Evolutionary conservation across 768 basidiomycete genomes (phyloP).

Genomic region (Phanerodontia chrysosporium): DNA sequence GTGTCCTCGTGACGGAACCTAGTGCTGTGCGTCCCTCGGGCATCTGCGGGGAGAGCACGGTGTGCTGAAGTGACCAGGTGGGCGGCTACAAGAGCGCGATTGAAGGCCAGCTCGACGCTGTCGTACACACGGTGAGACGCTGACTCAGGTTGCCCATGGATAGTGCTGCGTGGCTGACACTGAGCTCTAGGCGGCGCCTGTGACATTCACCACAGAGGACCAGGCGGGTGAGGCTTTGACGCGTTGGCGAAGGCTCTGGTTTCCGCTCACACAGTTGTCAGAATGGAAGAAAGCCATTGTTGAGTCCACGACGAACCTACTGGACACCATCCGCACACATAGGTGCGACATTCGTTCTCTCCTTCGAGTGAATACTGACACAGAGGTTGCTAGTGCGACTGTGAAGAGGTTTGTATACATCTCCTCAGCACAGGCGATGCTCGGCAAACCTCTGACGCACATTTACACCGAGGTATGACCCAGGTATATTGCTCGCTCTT

Average conservation of each 20-base stretch:
- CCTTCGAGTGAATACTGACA: not conserved
- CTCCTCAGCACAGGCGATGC: not conserved
- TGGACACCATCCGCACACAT: not conserved
- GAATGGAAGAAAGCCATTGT: too few species aligned
- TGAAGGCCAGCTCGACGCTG: conserved; percentile 40
- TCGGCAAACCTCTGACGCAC: conserved; percentile 16
- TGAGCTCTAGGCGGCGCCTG: conserved; percentile 9
- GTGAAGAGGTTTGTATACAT: conserved; percentile 36
- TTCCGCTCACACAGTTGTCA: too few species aligned
- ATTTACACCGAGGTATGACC: not conserved
- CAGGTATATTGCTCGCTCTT: conserved; percentile 25
- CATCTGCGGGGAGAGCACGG: not conserved
- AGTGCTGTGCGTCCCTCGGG: conserved; percentile 33
- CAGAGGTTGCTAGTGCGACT: conserved; percentile 14
- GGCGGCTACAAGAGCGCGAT: conserved; percentile 27
- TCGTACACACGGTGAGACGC: not conserved
- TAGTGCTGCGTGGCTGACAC: too few species aligned
- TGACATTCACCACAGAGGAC: too few species aligned
- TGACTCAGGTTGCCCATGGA: too few species aligned
- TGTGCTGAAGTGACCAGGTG: not conserved
- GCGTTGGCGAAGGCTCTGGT: too few species aligned
- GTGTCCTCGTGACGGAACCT: conserved; percentile 68
- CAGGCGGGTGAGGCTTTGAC: too few species aligned
- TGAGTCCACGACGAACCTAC: not conserved
- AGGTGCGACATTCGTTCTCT: not conserved